Conservation (phyloP, 768 basidiomycete species). For the Lactifluus piperatus region DNA sequence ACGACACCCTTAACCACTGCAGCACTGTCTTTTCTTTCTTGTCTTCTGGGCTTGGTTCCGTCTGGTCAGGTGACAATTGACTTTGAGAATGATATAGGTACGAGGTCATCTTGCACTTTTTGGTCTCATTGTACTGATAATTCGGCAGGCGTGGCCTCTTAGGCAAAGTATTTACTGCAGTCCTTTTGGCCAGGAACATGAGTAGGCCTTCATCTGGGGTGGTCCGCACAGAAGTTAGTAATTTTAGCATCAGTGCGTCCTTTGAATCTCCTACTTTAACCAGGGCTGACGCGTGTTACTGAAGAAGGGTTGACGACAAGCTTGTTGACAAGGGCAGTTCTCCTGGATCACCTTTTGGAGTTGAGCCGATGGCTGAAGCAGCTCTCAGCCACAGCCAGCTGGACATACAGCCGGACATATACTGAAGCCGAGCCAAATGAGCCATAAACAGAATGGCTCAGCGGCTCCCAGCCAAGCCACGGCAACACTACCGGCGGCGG, state of each 20-base stretch:
- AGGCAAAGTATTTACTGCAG: not conserved
- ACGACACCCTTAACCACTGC: no score
- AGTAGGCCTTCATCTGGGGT: not conserved
- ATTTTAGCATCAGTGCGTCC: not conserved
- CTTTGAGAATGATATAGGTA: not conserved
- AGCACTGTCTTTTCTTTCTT: slow-evolving; percentile 4
- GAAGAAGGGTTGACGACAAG: no score
- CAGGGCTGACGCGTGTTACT: not conserved
- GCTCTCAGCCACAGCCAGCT: no score
- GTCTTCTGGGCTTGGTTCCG: not conserved
- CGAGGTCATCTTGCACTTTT: not conserved
- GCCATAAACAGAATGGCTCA: no score
- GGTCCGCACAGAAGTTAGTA: not conserved
- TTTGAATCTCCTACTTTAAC: not conserved
- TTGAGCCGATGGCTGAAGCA: no score
- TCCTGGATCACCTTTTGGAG: no score
- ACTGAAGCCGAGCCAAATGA: no score
- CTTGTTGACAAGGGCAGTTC: no score
- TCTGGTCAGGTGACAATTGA: not conserved
- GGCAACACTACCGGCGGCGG: no score
- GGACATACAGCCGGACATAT: no score
- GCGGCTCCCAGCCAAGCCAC: no score
- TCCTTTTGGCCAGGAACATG: slow-evolving; percentile 12
- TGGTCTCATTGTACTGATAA: not conserved
- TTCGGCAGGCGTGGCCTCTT: not conserved